Evolutionary conservation across 495 filamentous ascomycete genomes (phyloP).

Genomic region (Aspergillus diversus): DNA sequence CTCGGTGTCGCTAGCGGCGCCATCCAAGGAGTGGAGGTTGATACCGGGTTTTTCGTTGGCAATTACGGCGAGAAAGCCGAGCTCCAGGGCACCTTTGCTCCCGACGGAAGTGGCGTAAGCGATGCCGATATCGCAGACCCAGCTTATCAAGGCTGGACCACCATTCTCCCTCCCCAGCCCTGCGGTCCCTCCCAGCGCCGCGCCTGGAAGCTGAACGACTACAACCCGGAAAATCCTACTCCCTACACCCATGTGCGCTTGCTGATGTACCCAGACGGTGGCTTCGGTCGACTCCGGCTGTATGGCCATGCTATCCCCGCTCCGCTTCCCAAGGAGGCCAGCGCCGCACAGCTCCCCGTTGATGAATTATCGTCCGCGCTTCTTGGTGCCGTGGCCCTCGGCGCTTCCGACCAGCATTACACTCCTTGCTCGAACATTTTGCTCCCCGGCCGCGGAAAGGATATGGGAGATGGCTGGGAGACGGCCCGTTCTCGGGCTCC

Average conservation of each 20-base stretch:
- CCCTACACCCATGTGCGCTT: constrained; percentile 84
- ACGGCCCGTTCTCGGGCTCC: constrained; percentile 76
- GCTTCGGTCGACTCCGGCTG: constrained; percentile 84
- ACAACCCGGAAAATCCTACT: constrained; percentile 52
- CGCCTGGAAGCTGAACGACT: constrained; percentile 69
- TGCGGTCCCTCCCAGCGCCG: constrained; percentile 79
- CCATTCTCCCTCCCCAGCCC: constrained; percentile 68
- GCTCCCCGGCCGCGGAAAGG: constrained; percentile 79
- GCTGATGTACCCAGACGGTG: constrained; percentile 92
- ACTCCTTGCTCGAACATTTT: constrained; percentile 82
- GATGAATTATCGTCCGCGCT: constrained; percentile 84
- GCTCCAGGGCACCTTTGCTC: constrained; percentile 74
- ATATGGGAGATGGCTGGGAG: constrained; percentile 98
- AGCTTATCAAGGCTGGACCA: constrained; percentile 67
- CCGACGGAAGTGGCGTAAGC: constrained; percentile 54
- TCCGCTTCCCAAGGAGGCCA: constrained; percentile 17
- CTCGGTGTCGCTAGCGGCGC: constrained; percentile 78
- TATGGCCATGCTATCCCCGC: constrained; percentile 72
- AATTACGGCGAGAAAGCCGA: constrained; percentile 85
- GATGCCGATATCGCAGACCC: constrained; percentile 63
- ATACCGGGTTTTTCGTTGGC: constrained; percentile 84
- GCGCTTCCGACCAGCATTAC: constrained; percentile 85
- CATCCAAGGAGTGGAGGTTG: constrained; percentile 80
- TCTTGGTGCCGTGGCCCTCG: constrained; percentile 76
- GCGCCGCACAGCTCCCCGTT: constrained; percentile 44